Evolutionary conservation across 148 eudicot genomes (phyloP), one percentile per base, ranked within the genome.

Genomic region (Chenopodium album): DNA sequence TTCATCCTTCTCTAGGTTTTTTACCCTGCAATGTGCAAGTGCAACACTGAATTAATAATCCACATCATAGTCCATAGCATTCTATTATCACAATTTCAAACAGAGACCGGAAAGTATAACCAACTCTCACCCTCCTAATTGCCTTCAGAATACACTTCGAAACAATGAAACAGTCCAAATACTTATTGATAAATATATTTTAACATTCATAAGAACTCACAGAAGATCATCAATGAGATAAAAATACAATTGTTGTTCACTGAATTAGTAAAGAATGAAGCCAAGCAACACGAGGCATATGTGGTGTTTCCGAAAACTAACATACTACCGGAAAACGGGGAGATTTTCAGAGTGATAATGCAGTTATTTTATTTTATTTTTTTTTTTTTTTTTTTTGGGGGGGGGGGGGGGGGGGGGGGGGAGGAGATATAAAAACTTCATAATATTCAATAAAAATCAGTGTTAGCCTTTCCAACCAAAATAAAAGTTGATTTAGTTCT

Each of bases 1-100:
- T 78, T 85, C 71, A 85, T 46, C 44, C 71, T 59, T 66, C 64
- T 44, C 74, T 23, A 13, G 10, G 67, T 76, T 85, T 85, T 54
- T 78, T 78, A 17, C 37, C 84, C 87, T 85, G 76, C 16, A 78
- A 63, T 34, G 9, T 17, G 17, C 46, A 70, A 76, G 63, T 26
- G 68, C 75, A 37, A 20, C 19, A 52, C 44, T 16, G 20, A 56
- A 56, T 56, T 56, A 56, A 12, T 14, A 17, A 56, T 56, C 62
- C 62, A 50, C 12, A 50, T 50, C 54, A 50, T 50, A 50, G 16
- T 50, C 54, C 12, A 50, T 10, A 50, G 54, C 16, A 12, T 50
- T 13, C 54, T 50, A 50, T 10, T 10, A 50, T 13, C 22, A 56
- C 7, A 16, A 56, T 17, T 41, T 56, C 62, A 14, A 56, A 17